Base-by-base conservation (phyloP, 139 green algal genomes). In the Auxenochlorella pyrenoidosa region DNA sequence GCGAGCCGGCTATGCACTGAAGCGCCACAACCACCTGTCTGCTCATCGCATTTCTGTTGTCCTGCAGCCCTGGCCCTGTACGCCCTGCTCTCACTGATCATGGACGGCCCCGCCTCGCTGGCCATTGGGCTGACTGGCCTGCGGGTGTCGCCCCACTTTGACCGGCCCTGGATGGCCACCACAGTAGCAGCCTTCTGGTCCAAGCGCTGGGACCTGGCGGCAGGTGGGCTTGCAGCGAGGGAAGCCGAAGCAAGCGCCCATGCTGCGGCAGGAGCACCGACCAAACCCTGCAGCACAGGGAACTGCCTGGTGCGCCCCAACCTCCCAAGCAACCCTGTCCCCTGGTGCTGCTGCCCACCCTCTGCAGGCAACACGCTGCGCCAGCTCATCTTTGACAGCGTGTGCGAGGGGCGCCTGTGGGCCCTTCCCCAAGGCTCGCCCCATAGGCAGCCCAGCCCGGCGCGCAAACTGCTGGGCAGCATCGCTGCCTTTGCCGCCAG, bases 331-430 rank as follows among this genome's bases (percentile, higher is more conserved):
- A 63, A 22, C 2, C 65, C 24, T 18, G 65, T 13, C 28, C 26
- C 65, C 26, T 38, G 65, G 19, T 72, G 2, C 30, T 34, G 30
- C 30, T 34, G 68, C 34, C 3, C 68, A 2, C 68, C 24, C 38
- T 1, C 21, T 34, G 80, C 80, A 77, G 84, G 84, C 73, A 89
- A 89, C 85, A 54, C 60, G 76, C 85, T 89, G 75, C 85, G 85
- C 43, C 60, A 75, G 54, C 84, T 89, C 2, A 24, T 89, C 6
- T 89, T 75, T 32, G 85, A 89, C 44, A 13, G 8, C 2, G 38
- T 89, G 21, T 54, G 54, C 47, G 85, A 89, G 12, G 85, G 63
- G 30, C 59, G 76, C 36, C 43, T 84, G 84, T 41, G 72, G 81
- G 41, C 65, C 28, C 81, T 47, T 36, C 51, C 59, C 34, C 47